Conservation (phyloP, 176 grass and related monocot genomes). For the Saccharum officinarum region DNA sequence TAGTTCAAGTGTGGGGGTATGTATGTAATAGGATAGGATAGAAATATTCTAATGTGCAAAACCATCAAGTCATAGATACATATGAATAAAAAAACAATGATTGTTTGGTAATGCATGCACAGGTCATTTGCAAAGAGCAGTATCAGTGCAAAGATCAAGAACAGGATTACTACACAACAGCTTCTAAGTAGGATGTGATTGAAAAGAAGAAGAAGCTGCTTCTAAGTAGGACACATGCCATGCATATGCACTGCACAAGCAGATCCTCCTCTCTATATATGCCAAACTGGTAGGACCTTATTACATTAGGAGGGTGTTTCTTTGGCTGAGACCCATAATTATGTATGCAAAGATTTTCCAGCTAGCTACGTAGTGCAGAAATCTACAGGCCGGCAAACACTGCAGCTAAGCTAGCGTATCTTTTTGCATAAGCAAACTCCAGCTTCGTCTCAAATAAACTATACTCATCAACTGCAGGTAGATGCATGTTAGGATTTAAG, state of each 20-base stretch:
- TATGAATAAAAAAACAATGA: not conserved
- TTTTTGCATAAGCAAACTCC: too few species aligned
- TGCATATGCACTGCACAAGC: not conserved
- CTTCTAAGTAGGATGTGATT: not conserved
- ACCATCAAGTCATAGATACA: constrained; percentile 20
- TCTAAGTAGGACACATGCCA: not conserved
- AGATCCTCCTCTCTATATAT: not conserved
- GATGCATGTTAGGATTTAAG: not conserved
- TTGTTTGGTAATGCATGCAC: not conserved
- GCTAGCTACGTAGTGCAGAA: not conserved
- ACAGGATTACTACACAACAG: not conserved
- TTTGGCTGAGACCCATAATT: too few species aligned
- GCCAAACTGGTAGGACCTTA: not conserved
- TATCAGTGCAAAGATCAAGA: not conserved
- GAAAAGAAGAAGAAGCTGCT: not conserved
- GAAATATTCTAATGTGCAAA: constrained; percentile 33
- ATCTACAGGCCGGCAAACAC: not conserved
- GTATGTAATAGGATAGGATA: not conserved
- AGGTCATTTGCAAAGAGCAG: not conserved
- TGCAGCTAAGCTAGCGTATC: too few species aligned
- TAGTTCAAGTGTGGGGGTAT: not conserved
- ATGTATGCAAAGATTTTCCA: too few species aligned
- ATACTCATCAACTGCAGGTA: too few species aligned
- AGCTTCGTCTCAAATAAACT: too few species aligned
- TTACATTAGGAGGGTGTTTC: not conserved